Evolutionary conservation across 495 filamentous ascomycete genomes (phyloP).

Genomic region (Choiromyces venosus): DNA sequence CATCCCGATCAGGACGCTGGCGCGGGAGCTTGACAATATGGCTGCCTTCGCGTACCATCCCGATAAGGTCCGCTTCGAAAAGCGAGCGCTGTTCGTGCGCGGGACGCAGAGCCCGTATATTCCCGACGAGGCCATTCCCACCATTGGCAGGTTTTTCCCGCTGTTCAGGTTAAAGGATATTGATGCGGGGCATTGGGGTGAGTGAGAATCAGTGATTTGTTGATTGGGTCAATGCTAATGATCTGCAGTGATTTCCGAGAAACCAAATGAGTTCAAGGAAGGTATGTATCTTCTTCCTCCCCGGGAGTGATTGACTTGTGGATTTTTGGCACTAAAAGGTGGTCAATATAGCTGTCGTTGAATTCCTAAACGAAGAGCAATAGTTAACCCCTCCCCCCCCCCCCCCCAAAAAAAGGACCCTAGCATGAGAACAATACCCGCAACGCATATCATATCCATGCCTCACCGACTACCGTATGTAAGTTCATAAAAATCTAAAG

Average conservation of each 20-base stretch:
- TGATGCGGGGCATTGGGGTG: slow-evolving; percentile 78
- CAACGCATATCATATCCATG: neutral
- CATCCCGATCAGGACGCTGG: slow-evolving; percentile 58
- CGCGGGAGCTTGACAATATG: slow-evolving; percentile 57
- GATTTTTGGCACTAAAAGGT: slow-evolving; percentile 5
- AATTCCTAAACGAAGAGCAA: slow-evolving; percentile 59
- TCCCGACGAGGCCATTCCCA: slow-evolving; percentile 76
- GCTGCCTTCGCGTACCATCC: slow-evolving; percentile 81
- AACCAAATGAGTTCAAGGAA: slow-evolving; percentile 76
- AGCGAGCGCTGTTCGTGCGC: slow-evolving; percentile 74
- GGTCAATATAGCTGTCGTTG: slow-evolving; percentile 51
- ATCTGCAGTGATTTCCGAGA: slow-evolving; percentile 70
- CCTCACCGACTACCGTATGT: neutral
- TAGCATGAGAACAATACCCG: too few species aligned
- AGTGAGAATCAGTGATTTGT: slow-evolving; percentile 16
- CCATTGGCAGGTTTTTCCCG: slow-evolving; percentile 87
- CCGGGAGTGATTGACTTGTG: slow-evolving; percentile 1
- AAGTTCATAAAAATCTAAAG: too few species aligned
- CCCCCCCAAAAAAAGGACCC: neutral
- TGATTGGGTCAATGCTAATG: slow-evolving; percentile 7
- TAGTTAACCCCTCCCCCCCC: slow-evolving; percentile 22
- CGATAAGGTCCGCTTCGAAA: slow-evolving; percentile 57
- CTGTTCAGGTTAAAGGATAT: slow-evolving; percentile 72
- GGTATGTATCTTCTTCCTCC: slow-evolving; percentile 50
- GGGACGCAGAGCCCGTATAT: slow-evolving; percentile 82